Base-by-base conservation (phyloP, 2,329 filamentous ascomycete genomes). In the Trichophyton mentagrophytes region DNA sequence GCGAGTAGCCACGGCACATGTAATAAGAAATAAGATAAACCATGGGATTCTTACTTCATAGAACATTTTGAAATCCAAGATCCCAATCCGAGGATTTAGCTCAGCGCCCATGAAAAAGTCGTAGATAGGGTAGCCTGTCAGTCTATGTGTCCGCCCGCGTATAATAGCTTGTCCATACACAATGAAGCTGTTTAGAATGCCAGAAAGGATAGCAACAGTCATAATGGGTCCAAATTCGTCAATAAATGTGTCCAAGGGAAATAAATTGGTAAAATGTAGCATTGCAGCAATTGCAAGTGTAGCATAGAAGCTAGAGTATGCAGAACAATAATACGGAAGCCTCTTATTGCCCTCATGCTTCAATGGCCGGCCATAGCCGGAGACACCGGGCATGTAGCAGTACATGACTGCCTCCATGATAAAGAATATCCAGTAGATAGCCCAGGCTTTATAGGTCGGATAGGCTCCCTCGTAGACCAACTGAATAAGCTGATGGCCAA, bases 211-310 rank as follows among this genome's bases (percentile, higher is more conserved):
- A 64, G 92, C 90, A 8, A 99, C 93, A 51, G 87, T 90, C 79
- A 99, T 85, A 57, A 99, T 79, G 46, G 91, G 87, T 1, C 93
- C 93, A 65, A 99, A 99, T 74, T 97, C 89, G 71, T 99, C 93
- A 65, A 99, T 85, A 68, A 96, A 82, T 42, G 85, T 95, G 77
- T 96, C 93, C 57, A 99, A 80, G 65, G 86, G 89, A 81, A 96
- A 97, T 62, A 90, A 66, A 30, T 90, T 90, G 13, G 85, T 87
- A 70, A 88, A 84, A 76, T 99, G 93, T 59, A 97, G 81, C 6
- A 72, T 75, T 15, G 82, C 77, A 44, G 86, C 84, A 40, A 90
- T 75, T 8, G 79, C 78, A 66, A 96, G 87, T 66, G 89, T 97
- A 53, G 85, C 82, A 77, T 96, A 99, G 74, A 95, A 90, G 63